Percentiles rank a stretch among this genome's conserved stretches.
Evolutionary conservation across 1,284 basidiomycete genomes (phyloP).

Genomic region (Naganishia liquefaciens): DNA sequence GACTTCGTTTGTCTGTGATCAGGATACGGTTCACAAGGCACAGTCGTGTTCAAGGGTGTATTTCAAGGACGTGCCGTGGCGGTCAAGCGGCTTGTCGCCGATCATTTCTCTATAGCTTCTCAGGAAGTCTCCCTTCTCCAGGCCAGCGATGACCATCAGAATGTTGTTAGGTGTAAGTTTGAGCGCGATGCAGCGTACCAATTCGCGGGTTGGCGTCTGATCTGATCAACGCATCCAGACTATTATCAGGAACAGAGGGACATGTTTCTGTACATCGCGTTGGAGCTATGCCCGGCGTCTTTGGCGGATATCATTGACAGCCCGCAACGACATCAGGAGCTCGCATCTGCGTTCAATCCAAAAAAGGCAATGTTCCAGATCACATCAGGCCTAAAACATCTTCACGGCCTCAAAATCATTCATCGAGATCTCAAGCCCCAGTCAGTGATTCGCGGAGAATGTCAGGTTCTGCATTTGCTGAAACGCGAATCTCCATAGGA

Average conservation of each 20-base stretch:
- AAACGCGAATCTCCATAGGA: constrained; percentile 52
- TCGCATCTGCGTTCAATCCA: constrained; percentile 77
- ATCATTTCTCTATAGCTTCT: constrained; percentile 91
- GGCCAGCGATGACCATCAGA: constrained; percentile 96
- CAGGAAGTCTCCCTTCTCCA: constrained; percentile 93
- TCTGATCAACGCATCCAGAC: constrained; percentile 53
- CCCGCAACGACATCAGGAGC: constrained; percentile 62
- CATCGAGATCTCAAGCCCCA: constrained; percentile 99
- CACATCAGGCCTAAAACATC: constrained; percentile 79
- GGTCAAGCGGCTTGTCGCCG: constrained; percentile 90
- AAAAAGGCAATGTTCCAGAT: constrained; percentile 87
- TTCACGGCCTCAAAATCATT: constrained; percentile 93
- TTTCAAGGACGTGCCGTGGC: constrained; percentile 95
- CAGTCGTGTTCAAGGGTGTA: constrained; percentile 89
- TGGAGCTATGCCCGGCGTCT: constrained; percentile 93
- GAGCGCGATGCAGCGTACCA: too few species aligned
- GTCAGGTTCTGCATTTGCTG: neutral
- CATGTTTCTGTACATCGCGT: constrained; percentile 94
- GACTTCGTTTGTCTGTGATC: constrained; percentile 18
- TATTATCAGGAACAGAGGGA: constrained; percentile 93
- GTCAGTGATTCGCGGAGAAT: constrained; percentile 39
- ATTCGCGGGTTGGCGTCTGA: constrained; percentile 21
- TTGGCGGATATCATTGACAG: constrained; percentile 89
- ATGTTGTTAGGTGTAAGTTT: constrained; percentile 77
- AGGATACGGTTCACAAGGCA: constrained; percentile 96